Percentiles rank a stretch among this genome's conserved stretches.
Evolutionary conservation across 176 grass and related monocot genomes (phyloP).

Genomic region (Lolium perenne): DNA sequence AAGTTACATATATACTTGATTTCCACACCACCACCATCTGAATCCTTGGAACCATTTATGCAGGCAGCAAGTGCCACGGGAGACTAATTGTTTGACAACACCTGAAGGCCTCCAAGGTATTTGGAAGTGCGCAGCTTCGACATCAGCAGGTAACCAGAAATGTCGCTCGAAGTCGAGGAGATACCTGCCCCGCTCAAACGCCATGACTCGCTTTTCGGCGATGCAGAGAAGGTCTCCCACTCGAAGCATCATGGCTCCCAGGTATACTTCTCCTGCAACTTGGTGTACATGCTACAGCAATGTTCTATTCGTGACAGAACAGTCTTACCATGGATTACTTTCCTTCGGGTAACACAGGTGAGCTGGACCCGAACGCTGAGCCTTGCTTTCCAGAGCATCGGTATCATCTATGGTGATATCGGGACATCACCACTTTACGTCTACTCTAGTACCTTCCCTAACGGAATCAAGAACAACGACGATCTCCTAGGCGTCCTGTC

Average conservation of each 20-base stretch:
- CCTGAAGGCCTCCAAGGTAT: slow-evolving; percentile 4
- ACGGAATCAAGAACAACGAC: slow-evolving; percentile 51
- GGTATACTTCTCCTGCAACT: background rate
- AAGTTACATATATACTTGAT: slow-evolving; percentile 25
- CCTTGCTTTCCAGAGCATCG: slow-evolving; percentile 76
- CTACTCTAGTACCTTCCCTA: slow-evolving; percentile 63
- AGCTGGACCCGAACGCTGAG: slow-evolving; percentile 52
- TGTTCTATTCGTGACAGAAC: background rate
- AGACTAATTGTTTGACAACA: background rate
- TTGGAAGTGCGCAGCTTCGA: background rate
- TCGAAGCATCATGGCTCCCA: background rate
- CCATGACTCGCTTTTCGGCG: background rate
- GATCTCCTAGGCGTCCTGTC: slow-evolving; percentile 69
- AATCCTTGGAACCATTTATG: background rate
- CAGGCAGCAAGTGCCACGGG: background rate
- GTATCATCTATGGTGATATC: slow-evolving; percentile 80
- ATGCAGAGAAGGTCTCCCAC: slow-evolving; percentile 1
- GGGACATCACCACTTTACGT: slow-evolving; percentile 81
- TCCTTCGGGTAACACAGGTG: slow-evolving; percentile 20
- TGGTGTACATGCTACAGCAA: background rate
- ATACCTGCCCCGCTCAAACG: background rate
- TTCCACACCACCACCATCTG: slow-evolving; percentile 30
- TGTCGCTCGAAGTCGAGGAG: slow-evolving; percentile 17
- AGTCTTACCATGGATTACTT: background rate
- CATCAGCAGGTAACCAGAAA: background rate